Evolutionary conservation across 495 filamentous ascomycete species (phyloP).

Genomic region (Penicillium simplicissimum): DNA sequence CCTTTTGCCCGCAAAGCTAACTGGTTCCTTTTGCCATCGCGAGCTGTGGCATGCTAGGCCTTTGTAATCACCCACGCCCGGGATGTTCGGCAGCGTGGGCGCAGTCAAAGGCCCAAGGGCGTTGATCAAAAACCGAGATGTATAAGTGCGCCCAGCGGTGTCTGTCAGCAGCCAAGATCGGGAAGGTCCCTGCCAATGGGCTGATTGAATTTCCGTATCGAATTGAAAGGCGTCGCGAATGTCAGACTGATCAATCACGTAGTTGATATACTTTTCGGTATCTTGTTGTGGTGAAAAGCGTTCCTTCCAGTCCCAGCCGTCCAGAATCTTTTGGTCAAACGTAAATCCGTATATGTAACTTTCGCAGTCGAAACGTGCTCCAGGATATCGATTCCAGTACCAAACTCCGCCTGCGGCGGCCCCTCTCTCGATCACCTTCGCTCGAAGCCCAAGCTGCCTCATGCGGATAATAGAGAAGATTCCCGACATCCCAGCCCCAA

Average conservation of each 20-base stretch:
- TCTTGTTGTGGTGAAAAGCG: slow-evolving; percentile 46
- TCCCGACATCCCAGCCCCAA: slow-evolving; percentile 53
- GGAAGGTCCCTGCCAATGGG: slow-evolving; percentile 23
- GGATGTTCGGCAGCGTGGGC: slow-evolving; percentile 40
- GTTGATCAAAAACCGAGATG: slow-evolving; percentile 25
- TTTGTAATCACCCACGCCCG: slow-evolving; percentile 54
- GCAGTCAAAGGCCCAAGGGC: slow-evolving; percentile 28
- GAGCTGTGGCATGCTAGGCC: slow-evolving; percentile 48
- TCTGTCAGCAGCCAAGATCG: slow-evolving; percentile 24
- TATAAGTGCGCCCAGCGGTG: slow-evolving; percentile 17
- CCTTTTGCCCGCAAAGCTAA: slow-evolving; percentile 48
- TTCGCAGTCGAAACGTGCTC: slow-evolving; percentile 49
- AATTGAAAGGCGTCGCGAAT: slow-evolving; percentile 33
- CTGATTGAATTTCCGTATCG: slow-evolving; percentile 24
- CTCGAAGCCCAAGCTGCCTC: slow-evolving; percentile 28
- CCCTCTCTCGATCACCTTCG: slow-evolving; percentile 47
- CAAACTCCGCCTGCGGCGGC: slow-evolving; percentile 50
- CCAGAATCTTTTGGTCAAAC: slow-evolving; percentile 53
- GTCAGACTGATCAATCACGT: slow-evolving; percentile 27
- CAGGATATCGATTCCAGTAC: slow-evolving; percentile 55
- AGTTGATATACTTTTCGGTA: too few species aligned
- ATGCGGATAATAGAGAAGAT: slow-evolving; percentile 35
- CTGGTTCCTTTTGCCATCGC: slow-evolving; percentile 41
- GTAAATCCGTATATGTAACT: slow-evolving; percentile 45
- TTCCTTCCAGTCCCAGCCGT: slow-evolving; percentile 39